Evolutionary conservation across 1,284 basidiomycete species (phyloP), one percentile per base, ranked within the genome.

Genomic region (Gomphus bonarii): DNA sequence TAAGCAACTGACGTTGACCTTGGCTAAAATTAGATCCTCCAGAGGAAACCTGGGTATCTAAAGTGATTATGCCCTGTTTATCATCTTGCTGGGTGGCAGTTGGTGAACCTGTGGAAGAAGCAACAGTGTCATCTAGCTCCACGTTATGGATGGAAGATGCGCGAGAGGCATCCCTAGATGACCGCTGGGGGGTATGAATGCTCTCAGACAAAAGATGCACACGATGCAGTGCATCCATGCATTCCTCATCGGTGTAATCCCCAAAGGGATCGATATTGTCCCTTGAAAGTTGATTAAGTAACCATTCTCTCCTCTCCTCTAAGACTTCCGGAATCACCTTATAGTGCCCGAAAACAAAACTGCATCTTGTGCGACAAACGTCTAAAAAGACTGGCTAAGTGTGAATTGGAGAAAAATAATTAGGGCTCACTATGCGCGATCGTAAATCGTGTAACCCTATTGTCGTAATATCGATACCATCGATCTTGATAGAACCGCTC

Each of bases 1-100:
- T 74, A 1, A 79, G 62, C 5, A 80, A 67, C 63, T 80, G 78
- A 6, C 75, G 63, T 60, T 80, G 77, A 8, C 78, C 78, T 33
- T 74, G 73, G 10, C 72, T 74, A 55, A 78, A 74, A 63, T 78
- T 77, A 58, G 68, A 68, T 2, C 76, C 76, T 1, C 74, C 75
- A 2, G 72, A 65, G 0, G 72, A 72, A 3, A 77, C 71, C 20
- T 69, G 50, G 54, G 33, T 60, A 44, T 59, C 54, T 14, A 59
- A 46, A 28, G 58, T 55, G 22, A 59, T 59, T 12, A 46, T 22
- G n/a, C 42, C 36, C 20, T 55, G 44, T 43, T 55, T 49, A 36
- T 59, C 53, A 11, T 55, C 54, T 14, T 36, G 35, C 12, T 55
- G 53, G n/a, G 46, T 38, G 9, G 44, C 42, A 11, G 53, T 59